Base-by-base conservation (phyloP, 805 yeast species). In the Saccharomycopsis malanga region DNA sequence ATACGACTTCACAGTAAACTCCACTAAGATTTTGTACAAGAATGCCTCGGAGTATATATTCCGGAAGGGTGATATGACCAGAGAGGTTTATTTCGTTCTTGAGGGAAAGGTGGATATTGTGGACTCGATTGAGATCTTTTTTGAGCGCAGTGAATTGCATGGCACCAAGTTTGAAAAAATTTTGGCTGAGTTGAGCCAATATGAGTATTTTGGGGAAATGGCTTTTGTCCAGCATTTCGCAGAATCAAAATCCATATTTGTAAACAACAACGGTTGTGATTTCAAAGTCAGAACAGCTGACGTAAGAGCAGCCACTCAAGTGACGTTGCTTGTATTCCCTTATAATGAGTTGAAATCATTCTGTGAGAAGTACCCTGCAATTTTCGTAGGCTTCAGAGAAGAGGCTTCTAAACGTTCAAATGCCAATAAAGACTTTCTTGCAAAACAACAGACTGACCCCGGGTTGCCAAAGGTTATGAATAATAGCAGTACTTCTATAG, bases 201-300 rank as follows among this genome's bases (percentile, higher is more conserved):
- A 84, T 18, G 72, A 79, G 29, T 82, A 80, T 61, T 82, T 83
- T 63, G 93, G 93, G 20, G 91, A 83, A 60, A 79, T 83, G 81
- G 75, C 86, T 0, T 83, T 83, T 55, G 61, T 83, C 36, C 66
- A 76, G 3, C 69, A 42, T 21, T 54, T 39, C 23, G 20, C 22
- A 35, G 17, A 22, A 21, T 17, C 17, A 24, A 42, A 32, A n/a
- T 27, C 30, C 7, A 27, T 27, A 27, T 12, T 12, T 32, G 4
- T 34, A 29, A 18, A 15, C 6, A 12, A 7, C 9, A n/a, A 20
- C 7, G 9, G 14, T 20, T 4, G 4, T n/a, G 39, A 34, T 9
- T 34, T 35, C 6, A 46, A 38, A 3, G 10, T 23, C 5, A 63
- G 89, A 54, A 73, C 80, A 37, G 89, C 88, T 0, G 76, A 76